phyloP scores from a whole-genome alignment of 768 basidiomycete genomes.

The Melanogaster broomeanus region DNA sequence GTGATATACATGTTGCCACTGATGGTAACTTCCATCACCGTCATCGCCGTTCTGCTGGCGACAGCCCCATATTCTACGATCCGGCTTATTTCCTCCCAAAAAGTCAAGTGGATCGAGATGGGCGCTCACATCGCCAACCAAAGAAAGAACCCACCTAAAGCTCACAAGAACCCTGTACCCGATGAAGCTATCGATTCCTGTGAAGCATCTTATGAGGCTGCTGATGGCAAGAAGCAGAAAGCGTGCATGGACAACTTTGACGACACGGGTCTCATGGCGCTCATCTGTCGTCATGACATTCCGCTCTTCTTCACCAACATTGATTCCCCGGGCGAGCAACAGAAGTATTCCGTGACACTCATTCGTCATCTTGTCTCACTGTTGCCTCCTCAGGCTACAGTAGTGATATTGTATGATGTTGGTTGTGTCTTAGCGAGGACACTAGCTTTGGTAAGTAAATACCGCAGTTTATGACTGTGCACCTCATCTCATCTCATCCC shows the following conservation, averaged over 20 bases:
- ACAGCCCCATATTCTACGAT: slow-evolving; percentile 33
- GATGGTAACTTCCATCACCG: slow-evolving; percentile 43
- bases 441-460: slow-evolving; percentile 28
- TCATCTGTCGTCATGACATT: slow-evolving; percentile 42
- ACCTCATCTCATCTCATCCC: not conserved
- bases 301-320: slow-evolving; percentile 39
- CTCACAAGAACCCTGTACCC: too few species aligned
- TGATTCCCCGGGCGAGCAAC: not conserved
- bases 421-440: slow-evolving; percentile 34
- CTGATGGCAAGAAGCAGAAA: slow-evolving; percentile 32
- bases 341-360: slow-evolving; percentile 39
- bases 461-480: too few species aligned
- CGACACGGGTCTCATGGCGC: slow-evolving; percentile 38
- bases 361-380: slow-evolving; percentile 30
- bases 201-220: slow-evolving; percentile 33
- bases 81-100: slow-evolving; percentile 35
- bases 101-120: slow-evolving; percentile 27
- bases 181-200: slow-evolving; percentile 4
- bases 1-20: slow-evolving; percentile 36
- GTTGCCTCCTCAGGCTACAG: slow-evolving; percentile 34
- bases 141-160: too few species aligned
- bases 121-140: too few species aligned
- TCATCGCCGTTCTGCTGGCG: slow-evolving; percentile 30
- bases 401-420: slow-evolving; percentile 33
- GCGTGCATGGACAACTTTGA: slow-evolving; percentile 26